phyloP scores from a whole-genome alignment of 2,329 filamentous ascomycete genomes.

The Aspergillus intermedius region DNA sequence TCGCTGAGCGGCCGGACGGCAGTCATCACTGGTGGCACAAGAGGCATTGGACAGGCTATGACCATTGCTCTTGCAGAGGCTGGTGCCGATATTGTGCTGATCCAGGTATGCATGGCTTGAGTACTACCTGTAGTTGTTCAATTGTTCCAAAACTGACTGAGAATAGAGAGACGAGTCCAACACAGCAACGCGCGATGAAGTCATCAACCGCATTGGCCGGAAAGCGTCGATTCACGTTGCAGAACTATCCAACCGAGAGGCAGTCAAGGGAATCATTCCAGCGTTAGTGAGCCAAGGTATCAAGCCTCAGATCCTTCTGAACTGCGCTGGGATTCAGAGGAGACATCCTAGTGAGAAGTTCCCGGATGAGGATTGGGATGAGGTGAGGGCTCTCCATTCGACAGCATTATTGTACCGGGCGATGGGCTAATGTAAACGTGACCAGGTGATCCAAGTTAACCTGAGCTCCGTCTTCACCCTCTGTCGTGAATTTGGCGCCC shows the following conservation, averaged over 20 bases:
- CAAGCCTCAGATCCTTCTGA: constrained; percentile 70
- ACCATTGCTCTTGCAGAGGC: constrained; percentile 42
- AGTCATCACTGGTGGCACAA: constrained; percentile 42
- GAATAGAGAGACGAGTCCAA: constrained; percentile 49
- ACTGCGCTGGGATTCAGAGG: constrained; percentile 80
- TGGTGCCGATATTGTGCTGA: constrained; percentile 40
- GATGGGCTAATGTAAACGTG: background rate
- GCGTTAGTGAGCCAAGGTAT: constrained; percentile 39
- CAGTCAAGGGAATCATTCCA: constrained; percentile 37
- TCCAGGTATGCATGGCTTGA: constrained; percentile 25
- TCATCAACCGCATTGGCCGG: constrained; percentile 32
- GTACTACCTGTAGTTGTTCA: background rate
- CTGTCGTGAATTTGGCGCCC: constrained; percentile 31
- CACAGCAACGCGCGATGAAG: constrained; percentile 38
- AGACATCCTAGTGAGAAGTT: constrained; percentile 70
- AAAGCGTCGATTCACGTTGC: constrained; percentile 40
- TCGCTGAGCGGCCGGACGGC: constrained; percentile 39
- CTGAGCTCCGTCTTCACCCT: constrained; percentile 69
- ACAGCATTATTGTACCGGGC: background rate
- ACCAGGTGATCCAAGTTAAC: constrained; percentile 74
- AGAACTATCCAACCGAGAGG: constrained; percentile 37
- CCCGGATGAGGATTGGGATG: constrained; percentile 69
- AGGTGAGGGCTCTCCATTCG: constrained; percentile 35
- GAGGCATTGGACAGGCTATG: constrained; percentile 44
- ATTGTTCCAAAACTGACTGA: background rate